Evolutionary conservation across 164 flowering plant genomes (phyloP).

Genomic region (Paratinospora sagittata): DNA sequence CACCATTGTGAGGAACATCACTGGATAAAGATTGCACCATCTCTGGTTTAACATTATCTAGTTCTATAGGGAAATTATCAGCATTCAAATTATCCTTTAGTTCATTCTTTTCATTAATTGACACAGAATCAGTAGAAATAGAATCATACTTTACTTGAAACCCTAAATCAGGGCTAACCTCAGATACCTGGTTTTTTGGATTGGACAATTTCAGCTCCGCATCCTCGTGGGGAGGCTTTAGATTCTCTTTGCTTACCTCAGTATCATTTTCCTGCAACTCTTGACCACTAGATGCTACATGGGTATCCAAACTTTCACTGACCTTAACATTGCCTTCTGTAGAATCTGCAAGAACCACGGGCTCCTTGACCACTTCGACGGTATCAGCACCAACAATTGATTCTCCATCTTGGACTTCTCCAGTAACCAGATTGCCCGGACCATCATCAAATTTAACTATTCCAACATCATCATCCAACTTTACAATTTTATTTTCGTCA

Average conservation of each 20-base stretch:
- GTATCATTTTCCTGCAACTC: constrained; percentile 26
- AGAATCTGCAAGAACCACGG: constrained; percentile 19
- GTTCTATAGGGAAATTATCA: constrained; percentile 87
- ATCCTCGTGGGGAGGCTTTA: constrained; percentile 20
- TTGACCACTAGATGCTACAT: constrained; percentile 21
- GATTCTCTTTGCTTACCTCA: constrained; percentile 26
- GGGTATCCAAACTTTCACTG: constrained; percentile 25
- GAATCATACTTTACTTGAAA: constrained; percentile 83
- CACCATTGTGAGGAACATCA: constrained; percentile 51
- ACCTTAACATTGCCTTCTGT: constrained; percentile 21
- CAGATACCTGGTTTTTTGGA: constrained; percentile 79
- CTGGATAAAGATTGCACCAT: constrained; percentile 74
- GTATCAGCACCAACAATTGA: constrained; percentile 9
- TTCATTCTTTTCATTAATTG: constrained; percentile 88
- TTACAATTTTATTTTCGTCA: constrained; percentile 12
- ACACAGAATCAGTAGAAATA: constrained; percentile 83
- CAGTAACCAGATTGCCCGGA: constrained; percentile 14
- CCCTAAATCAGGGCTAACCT: constrained; percentile 82
- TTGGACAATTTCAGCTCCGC: constrained; percentile 30
- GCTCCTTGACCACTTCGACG: constrained; percentile 17
- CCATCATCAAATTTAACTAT: constrained; percentile 23
- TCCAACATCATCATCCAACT: constrained; percentile 22
- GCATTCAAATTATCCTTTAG: constrained; percentile 82
- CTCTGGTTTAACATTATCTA: constrained; percentile 63
- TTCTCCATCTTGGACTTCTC: constrained; percentile 21